Percentiles rank a stretch among this genome's conserved stretches.
Conservation (phyloP, 495 filamentous ascomycete species). For the Neurospora hispaniola region DNA sequence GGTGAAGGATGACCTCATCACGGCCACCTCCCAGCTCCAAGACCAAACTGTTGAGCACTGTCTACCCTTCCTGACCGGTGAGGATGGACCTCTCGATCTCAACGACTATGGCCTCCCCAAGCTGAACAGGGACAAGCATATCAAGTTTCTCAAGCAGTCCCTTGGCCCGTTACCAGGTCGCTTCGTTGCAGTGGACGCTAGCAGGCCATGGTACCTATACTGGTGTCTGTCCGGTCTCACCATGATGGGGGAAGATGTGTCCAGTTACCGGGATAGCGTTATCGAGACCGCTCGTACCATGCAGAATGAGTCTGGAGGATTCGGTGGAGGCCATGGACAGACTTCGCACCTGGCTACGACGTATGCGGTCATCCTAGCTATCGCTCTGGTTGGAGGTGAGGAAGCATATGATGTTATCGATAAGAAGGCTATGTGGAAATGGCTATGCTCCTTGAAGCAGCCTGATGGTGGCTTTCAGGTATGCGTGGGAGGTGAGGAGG, state of each 20-base stretch:
- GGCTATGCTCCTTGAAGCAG: conserved; percentile 77
- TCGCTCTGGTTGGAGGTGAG: conserved; percentile 65
- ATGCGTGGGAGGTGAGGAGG: conserved; percentile 72
- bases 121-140: conserved; percentile 60
- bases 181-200: conserved; percentile 66
- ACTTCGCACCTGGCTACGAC: conserved; percentile 76
- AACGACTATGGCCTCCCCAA: conserved; percentile 63
- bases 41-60: conserved; percentile 56
- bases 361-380: conserved; percentile 69
- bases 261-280: conserved; percentile 54
- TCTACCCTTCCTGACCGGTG: conserved; percentile 53
- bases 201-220: conserved; percentile 86
- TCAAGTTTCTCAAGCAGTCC: conserved; percentile 59
- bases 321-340: conserved; percentile 90
- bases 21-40: conserved; percentile 57
- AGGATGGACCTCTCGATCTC: conserved; percentile 30
- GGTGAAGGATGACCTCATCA: conserved; percentile 58
- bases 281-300: conserved; percentile 61
- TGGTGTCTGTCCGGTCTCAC: conserved; percentile 70
- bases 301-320: conserved; percentile 77
- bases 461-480: conserved; percentile 74
- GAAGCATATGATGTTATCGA: conserved; percentile 67
- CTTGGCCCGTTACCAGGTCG: conserved; percentile 52
- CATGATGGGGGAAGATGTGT: conserved; percentile 66
- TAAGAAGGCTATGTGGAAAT: conserved; percentile 76